Base-by-base conservation (phyloP, 208 protist species). In the Crithidia mellificae region DNA sequence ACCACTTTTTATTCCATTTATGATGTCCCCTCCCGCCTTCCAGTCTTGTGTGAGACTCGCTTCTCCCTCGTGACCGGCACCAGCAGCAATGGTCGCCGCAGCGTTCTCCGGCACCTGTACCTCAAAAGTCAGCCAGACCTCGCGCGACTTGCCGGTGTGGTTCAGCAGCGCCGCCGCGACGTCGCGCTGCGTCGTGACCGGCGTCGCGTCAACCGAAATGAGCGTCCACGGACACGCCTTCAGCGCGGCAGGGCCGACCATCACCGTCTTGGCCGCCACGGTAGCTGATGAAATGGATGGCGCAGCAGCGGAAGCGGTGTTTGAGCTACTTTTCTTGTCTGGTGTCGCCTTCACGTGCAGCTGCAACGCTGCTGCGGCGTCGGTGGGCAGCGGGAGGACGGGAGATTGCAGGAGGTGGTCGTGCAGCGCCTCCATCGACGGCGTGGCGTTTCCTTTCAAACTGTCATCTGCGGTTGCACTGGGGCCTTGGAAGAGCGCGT, bases 81-180 rank as follows among this genome's bases (percentile, higher is more conserved):
- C 34, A 12, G 34, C 11, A 11, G 5, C 34, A 11, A 38, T 11
- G 11, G 7, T 38, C 11, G 41, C 46, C 27, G 17, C 5, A 20
- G 20, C 20, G 17, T 19, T 5, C 11, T 39, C 20, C 22, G 2
- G 19, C 19, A 70, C 43, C 1, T 55, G 15, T 14, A 47, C 3
- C 8, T 66, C 72, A 43, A 78, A 78, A 43, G 72, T 78, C 56
- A 78, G 57, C 57, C 65, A 67, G 24, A 73, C 65, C 11, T 78
- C 72, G 30, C 59, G 72, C 7, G 59, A 41, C 72, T 72, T 72
- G 11, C 22, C 24, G 9, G 59, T 41, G 22, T 66, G 50, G 38
- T 46, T 50, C 52, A 78, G 57, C 29, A 78, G 46, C 20, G 59
- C 72, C 1, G 58, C 57, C 6, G 72, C 72, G 12, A 78, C 72